Conservation (phyloP, 208 protist species). For the Leishmania mexicana region DNA sequence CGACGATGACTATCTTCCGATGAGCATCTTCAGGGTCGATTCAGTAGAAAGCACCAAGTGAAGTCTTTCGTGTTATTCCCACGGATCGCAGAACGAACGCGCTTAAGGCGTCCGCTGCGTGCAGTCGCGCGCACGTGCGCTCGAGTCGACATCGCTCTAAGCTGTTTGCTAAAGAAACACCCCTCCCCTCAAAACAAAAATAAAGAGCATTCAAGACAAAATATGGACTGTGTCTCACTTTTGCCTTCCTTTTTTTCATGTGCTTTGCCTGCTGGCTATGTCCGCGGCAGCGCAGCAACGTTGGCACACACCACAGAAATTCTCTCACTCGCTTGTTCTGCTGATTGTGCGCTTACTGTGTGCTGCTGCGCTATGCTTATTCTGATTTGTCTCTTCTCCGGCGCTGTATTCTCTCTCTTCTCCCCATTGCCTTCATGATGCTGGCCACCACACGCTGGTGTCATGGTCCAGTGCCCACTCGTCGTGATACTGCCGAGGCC, state of each 20-base stretch:
- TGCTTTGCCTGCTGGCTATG: neutral
- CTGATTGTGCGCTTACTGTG: neutral
- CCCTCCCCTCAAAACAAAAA: neutral
- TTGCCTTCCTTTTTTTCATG: neutral
- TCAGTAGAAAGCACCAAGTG: constrained; percentile 35
- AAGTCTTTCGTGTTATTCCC: neutral
- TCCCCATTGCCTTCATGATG: neutral
- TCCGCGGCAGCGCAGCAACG: neutral
- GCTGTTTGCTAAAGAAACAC: neutral
- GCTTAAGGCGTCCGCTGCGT: neutral
- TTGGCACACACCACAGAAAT: neutral
- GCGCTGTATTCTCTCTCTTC: neutral
- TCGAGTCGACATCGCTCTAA: neutral
- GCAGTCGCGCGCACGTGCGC: neutral
- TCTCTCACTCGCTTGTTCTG: neutral
- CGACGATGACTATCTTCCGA: constrained; percentile 67
- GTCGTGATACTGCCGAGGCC: neutral
- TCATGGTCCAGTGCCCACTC: neutral
- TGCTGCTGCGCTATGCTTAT: neutral
- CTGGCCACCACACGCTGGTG: neutral
- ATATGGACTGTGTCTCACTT: neutral
- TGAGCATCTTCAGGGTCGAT: constrained; percentile 34
- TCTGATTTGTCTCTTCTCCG: neutral
- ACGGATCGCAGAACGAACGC: neutral
- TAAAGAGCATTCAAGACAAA: neutral